Evolutionary conservation across 805 yeast genomes (phyloP).

Genomic region (Starmerella riodocensis): DNA sequence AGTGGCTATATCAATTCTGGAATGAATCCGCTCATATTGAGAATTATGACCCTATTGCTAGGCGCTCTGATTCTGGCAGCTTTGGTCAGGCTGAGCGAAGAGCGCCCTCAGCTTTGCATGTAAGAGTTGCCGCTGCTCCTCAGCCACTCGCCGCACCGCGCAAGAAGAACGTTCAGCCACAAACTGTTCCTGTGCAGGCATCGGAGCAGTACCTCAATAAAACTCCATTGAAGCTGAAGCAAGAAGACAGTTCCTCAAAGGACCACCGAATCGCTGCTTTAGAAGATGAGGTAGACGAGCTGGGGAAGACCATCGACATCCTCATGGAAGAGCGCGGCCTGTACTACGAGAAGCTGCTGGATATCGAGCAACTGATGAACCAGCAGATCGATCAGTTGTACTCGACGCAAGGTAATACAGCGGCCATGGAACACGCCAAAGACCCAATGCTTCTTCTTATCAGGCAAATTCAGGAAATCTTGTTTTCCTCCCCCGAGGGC

Average conservation of each 20-base stretch:
- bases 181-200: neutral
- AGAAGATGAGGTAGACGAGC: conserved; percentile 32
- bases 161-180: neutral
- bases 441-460: conserved; percentile 30
- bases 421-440: conserved; percentile 19
- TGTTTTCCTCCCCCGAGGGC: conserved; percentile 75
- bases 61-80: conserved; percentile 29
- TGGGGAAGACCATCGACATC: conserved; percentile 44
- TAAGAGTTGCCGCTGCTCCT: neutral
- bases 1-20: conserved; percentile 84
- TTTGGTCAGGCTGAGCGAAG: conserved; percentile 2
- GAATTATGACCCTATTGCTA: conserved; percentile 53
- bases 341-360: conserved; percentile 78
- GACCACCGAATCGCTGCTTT: conserved; percentile 19
- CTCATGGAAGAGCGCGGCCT: conserved; percentile 69
- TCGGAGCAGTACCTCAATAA: neutral
- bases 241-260: neutral
- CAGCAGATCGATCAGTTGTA: conserved; percentile 42
- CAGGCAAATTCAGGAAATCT: conserved; percentile 55
- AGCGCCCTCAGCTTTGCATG: neutral
- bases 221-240: neutral
- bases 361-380: conserved; percentile 70
- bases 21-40: conserved; percentile 54
- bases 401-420: conserved; percentile 29
- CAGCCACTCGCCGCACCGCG: neutral